Base-by-base conservation (phyloP, 257 asterid species). In the Lantana camara region DNA sequence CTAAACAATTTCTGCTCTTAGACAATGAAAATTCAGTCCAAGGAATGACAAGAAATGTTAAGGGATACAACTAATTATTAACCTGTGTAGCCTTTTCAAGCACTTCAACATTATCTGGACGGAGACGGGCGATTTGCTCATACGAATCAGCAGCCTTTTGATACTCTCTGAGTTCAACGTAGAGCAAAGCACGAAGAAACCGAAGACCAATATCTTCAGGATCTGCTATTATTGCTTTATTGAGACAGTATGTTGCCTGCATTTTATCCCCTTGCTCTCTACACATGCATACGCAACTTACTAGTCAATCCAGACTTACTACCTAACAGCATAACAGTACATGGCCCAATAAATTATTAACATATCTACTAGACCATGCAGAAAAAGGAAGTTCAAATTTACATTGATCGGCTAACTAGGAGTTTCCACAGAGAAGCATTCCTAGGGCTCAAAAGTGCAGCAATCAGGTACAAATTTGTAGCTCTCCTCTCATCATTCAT, bases 371-470 rank as follows among this genome's bases (percentile, higher is more conserved):
- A 35, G 40, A 35, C 40, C 40, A 35, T 35, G 11, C 8, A 5
- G 11, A 5, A 30, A 30, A 53, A 17, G 22, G 57, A n/a, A 44
- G 41, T 64, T 61, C 63, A 35, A 27, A 23, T 40, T 44, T 75
- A 87, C 95, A 80, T 70, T 68, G 96, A 86, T 77, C 74, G 78
- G 34, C 82, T 37, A 34, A 86, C 84, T 46, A 91, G 87, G 66
- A 73, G 84, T 75, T 91, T 86, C 98, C 98, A 91, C 57, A 89
- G 65, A 74, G 96, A 73, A 42, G 83, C 77, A 74, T 91, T 86
- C 77, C 85, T 89, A 8, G 95, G 98, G 27, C 79, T 63, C 76
- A 88, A 72, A 74, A 82, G 94, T 40, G 96, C 96, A 67, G 98
- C 94, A 76, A 91, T 81, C 90, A 86, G 80, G 82, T 91, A 84